These are phyloP conservation scores for Camellia japonica DNA, from an alignment of 148 eudicot genomes.

Conservation along the genomic window DNA sequence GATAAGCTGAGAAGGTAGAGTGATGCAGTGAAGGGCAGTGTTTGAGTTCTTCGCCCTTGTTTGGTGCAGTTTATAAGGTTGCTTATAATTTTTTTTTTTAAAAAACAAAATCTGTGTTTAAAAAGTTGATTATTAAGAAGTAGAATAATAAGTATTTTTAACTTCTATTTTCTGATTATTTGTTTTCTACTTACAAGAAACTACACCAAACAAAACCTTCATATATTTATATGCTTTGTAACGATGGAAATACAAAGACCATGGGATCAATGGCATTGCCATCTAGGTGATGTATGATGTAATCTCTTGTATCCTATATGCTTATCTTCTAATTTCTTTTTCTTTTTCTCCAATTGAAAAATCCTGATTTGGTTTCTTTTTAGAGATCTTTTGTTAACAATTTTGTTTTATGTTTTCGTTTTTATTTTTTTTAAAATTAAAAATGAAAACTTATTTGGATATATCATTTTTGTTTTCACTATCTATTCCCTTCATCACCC, in stretches of 20 bases:
- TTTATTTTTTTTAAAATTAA: too few species aligned
- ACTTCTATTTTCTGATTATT: too few species aligned
- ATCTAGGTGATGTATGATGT: neutral
- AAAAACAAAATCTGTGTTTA: neutral
- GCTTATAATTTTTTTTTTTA: neutral
- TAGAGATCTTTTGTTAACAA: too few species aligned
- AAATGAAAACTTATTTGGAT: too few species aligned
- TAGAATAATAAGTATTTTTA: neutral
- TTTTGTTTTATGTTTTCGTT: neutral
- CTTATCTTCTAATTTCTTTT: neutral
- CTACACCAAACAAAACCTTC: neutral
- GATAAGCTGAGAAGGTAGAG: slow-evolving; percentile 21
- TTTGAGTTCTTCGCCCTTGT: slow-evolving; percentile 11
- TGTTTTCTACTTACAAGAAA: too few species aligned
- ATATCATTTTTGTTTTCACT: too few species aligned
- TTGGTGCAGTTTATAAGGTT: neutral
- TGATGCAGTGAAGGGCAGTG: slow-evolving; percentile 20
- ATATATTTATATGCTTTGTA: neutral
- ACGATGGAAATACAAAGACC: too few species aligned
- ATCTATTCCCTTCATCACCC: neutral
- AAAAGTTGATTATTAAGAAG: neutral
- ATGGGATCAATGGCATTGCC: neutral
- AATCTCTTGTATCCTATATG: neutral
- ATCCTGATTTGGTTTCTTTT: neutral
- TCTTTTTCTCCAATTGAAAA: neutral